Percentiles rank a stretch among this genome's conserved stretches.
phyloP scores from a whole-genome alignment of 192 early-diverging fungal species.

The Lunasporangiospora selenospora region DNA sequence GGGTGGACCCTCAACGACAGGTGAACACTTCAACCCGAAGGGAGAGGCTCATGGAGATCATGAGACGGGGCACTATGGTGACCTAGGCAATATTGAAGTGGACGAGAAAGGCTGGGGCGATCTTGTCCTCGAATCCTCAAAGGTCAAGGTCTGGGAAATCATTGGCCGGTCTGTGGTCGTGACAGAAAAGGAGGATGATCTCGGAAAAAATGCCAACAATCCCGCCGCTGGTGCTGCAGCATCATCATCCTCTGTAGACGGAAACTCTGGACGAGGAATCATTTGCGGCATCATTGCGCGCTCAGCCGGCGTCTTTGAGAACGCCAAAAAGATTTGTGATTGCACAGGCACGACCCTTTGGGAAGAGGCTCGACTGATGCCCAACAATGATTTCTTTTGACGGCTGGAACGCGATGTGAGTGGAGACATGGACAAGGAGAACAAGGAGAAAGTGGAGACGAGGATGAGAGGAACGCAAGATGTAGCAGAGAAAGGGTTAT shows the following conservation, averaged over 20 bases:
- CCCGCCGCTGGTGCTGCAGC: neutral
- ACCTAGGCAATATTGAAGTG: conserved; percentile 71
- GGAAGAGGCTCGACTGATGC: conserved; percentile 72
- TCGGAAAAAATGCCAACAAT: conserved; percentile 38
- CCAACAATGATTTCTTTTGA: conserved; percentile 41
- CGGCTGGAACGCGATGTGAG: no score
- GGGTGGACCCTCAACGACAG: conserved; percentile 58
- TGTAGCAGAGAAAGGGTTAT: neutral
- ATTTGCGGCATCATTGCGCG: conserved; percentile 88
- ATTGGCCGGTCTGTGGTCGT: conserved; percentile 89
- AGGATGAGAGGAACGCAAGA: neutral
- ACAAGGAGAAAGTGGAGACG: neutral
- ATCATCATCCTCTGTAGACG: conserved; percentile 45
- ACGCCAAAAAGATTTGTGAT: conserved; percentile 85
- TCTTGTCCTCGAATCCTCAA: conserved; percentile 71
- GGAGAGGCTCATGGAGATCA: conserved; percentile 53
- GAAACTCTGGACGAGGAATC: conserved; percentile 66
- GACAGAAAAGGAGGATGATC: conserved; percentile 60
- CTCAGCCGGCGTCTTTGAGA: conserved; percentile 91
- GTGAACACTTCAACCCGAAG: conserved; percentile 61
- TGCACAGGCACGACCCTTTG: conserved; percentile 89
- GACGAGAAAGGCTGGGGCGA: conserved; percentile 77
- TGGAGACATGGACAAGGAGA: no score
- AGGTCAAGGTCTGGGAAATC: conserved; percentile 87
- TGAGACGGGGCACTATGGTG: conserved; percentile 63